Conservation (phyloP, 2,329 filamentous ascomycete genomes). For the Nemania serpens region DNA sequence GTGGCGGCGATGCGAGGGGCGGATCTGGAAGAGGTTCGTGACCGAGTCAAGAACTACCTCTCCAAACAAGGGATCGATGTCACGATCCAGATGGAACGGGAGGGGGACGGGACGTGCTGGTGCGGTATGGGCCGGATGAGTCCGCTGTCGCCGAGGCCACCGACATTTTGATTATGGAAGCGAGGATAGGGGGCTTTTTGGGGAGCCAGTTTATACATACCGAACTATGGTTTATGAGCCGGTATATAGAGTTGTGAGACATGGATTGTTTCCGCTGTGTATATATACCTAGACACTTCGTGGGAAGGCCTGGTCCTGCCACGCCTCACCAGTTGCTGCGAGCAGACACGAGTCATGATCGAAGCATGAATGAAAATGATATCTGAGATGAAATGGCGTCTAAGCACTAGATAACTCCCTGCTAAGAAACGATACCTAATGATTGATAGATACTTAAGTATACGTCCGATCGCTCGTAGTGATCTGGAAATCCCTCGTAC, state of each 20-base stretch:
- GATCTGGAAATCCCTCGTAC: no score
- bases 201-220: not conserved
- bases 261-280: conserved; percentile 1
- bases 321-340: not conserved
- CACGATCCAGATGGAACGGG: conserved; percentile 84
- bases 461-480: no score
- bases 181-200: not conserved
- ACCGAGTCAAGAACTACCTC: conserved; percentile 75
- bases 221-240: conserved; percentile 1
- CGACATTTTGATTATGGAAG: conserved; percentile 11
- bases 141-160: conserved; percentile 37
- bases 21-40: conserved; percentile 80
- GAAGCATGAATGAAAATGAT: not conserved
- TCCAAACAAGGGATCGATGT: conserved; percentile 75
- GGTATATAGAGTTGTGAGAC: conserved; percentile 13
- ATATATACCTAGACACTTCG: conserved; percentile 2
- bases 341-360: not conserved
- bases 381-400: not conserved
- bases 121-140: conserved; percentile 52
- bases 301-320: not conserved
- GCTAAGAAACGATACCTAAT: no score
- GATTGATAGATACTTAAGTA: no score
- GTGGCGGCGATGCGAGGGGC: conserved; percentile 74
- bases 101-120: conserved; percentile 72
- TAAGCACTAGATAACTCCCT: no score